Percentiles rank a stretch among this genome's conserved stretches.
Conservation (phyloP, 2,329 filamentous ascomycete species). For the Verticillium zaregamsianum region DNA sequence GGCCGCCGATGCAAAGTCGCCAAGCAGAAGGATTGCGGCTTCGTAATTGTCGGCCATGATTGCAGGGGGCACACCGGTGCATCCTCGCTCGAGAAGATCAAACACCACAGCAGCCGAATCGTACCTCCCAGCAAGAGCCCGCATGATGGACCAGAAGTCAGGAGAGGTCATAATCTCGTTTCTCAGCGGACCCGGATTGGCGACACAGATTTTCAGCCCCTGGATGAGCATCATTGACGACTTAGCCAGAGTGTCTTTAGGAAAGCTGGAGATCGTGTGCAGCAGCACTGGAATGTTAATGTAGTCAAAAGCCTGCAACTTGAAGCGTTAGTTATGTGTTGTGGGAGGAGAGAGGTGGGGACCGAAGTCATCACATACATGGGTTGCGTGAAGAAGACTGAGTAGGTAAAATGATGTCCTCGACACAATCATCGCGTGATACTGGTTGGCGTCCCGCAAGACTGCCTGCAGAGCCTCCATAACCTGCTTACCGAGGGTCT, state of each 20-base stretch:
- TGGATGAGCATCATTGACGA: slow-evolving; percentile 72
- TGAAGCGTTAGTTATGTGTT: slow-evolving; percentile 18
- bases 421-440: slow-evolving; percentile 81
- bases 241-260: slow-evolving; percentile 70
- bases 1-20: slow-evolving; percentile 83
- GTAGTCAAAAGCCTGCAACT: slow-evolving; percentile 73
- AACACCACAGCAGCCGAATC: slow-evolving; percentile 78
- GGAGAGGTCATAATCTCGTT: slow-evolving; percentile 95
- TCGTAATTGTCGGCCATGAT: slow-evolving; percentile 97
- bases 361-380: slow-evolving; percentile 54
- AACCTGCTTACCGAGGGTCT: slow-evolving; percentile 71
- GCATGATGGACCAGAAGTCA: slow-evolving; percentile 92
- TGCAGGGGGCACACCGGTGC: slow-evolving; percentile 69
- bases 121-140: slow-evolving; percentile 64
- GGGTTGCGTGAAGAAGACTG: slow-evolving; percentile 75
- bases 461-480: slow-evolving; percentile 77
- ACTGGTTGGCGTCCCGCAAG: slow-evolving; percentile 71
- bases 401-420: slow-evolving; percentile 85
- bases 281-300: slow-evolving; percentile 88
- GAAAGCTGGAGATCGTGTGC: slow-evolving; percentile 85
- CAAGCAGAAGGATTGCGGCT: slow-evolving; percentile 75
- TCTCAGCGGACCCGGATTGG: slow-evolving; percentile 69
- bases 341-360: not conserved
- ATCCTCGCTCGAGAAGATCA: slow-evolving; percentile 75
- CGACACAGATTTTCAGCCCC: slow-evolving; percentile 76